phyloP scores from a whole-genome alignment of 441 rosid species.

The Erodium texanum region DNA sequence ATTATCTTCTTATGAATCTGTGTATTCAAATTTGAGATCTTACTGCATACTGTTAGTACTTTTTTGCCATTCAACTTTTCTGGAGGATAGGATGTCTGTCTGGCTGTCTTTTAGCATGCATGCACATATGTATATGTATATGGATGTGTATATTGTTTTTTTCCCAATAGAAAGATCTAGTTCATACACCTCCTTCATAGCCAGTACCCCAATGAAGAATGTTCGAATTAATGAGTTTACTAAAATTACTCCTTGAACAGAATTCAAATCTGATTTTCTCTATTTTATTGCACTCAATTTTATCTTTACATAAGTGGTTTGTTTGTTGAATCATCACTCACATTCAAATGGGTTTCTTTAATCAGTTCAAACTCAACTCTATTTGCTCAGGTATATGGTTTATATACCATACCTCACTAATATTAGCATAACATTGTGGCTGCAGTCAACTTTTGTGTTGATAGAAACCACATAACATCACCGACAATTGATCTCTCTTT shows the following conservation, averaged over 20 bases:
- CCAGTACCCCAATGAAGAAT: background rate
- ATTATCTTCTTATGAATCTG: background rate
- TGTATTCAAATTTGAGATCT: background rate
- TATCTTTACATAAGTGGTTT: background rate
- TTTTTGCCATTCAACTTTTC: background rate
- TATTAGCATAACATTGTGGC: background rate
- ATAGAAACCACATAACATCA: background rate
- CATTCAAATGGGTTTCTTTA: background rate
- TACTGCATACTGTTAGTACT: background rate
- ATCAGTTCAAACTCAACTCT: slow-evolving; percentile 1
- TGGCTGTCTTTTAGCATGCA: no score
- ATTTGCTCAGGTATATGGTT: background rate
- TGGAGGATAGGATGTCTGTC: no score
- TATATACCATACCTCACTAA: background rate
- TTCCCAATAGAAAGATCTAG: no score
- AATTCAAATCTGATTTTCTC: background rate
- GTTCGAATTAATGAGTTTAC: background rate
- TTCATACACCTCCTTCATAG: no score
- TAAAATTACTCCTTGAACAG: background rate
- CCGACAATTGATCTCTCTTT: background rate
- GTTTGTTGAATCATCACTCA: slow-evolving; percentile 2
- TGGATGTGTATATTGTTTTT: no score
- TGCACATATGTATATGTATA: no score
- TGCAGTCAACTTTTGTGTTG: background rate
- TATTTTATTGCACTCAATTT: background rate